A percentile compares a stretch with the other conserved stretches of the same genome.
phyloP scores from a whole-genome alignment of 352 stramenopile genomes.

The Pythium grandisporangium region DNA sequence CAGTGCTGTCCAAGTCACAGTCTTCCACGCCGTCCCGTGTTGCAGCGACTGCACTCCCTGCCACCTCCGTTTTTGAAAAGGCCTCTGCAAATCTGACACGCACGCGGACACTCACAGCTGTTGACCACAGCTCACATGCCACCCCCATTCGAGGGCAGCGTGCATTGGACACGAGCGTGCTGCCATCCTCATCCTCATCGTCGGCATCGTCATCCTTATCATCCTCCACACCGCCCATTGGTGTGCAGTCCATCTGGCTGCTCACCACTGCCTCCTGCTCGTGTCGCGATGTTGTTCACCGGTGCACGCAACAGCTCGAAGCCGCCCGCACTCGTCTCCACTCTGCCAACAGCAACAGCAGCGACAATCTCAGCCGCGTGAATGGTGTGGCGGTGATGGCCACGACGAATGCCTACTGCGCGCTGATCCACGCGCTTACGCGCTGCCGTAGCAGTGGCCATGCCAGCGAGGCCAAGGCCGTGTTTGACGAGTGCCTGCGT shows the following conservation, averaged over 20 bases:
- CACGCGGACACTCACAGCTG: no score
- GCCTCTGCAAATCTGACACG: no score
- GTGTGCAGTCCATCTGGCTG: constrained; percentile 25
- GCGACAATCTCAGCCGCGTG: no score
- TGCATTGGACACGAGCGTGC: constrained; percentile 11
- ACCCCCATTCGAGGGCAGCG: no score
- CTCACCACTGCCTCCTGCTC: constrained; percentile 18
- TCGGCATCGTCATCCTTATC: constrained; percentile 2
- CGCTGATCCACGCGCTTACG: constrained; percentile 25
- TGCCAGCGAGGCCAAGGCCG: constrained; percentile 27
- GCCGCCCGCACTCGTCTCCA: no score
- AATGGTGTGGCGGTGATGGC: constrained; percentile 8
- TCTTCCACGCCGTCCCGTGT: background rate
- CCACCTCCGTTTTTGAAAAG: no score
- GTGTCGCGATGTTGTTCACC: constrained; percentile 13
- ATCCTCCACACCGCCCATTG: background rate
- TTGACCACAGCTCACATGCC: no score
- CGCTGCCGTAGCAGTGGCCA: constrained; percentile 28
- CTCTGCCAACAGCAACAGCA: no score
- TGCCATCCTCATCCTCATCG: background rate
- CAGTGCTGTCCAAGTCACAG: constrained; percentile 4
- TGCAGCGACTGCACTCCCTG: no score
- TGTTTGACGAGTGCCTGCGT: constrained; percentile 39
- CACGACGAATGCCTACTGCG: constrained; percentile 22
- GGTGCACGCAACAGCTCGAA: constrained; percentile 18